phyloP scores from a whole-genome alignment of 345 rosid genomes.

The Psidium guajava region DNA sequence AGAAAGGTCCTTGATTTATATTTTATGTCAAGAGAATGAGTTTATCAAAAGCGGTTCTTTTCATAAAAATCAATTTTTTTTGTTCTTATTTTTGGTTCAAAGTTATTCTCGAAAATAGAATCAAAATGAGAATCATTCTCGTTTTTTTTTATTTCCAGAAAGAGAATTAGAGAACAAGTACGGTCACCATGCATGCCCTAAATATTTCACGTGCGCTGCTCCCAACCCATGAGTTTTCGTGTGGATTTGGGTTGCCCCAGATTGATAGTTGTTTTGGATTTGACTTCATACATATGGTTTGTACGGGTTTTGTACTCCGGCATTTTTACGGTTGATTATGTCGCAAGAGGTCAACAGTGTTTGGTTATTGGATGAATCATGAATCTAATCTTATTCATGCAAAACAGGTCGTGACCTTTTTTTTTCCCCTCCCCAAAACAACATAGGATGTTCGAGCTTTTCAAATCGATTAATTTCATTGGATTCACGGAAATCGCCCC shows the following conservation, averaged over 20 bases:
- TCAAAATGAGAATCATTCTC: too few relatives aligned
- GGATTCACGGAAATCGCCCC: neutral
- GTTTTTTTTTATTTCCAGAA: too few relatives aligned
- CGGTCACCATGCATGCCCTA: neutral
- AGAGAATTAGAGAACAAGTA: too few relatives aligned
- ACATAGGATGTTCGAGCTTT: neutral
- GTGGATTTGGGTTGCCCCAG: neutral
- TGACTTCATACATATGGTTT: neutral
- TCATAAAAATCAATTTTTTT: too few relatives aligned
- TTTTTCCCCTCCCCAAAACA: too few relatives aligned
- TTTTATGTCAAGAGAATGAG: too few relatives aligned
- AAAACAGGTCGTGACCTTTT: fast-evolving
- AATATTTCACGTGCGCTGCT: fast-evolving
- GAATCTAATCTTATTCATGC: neutral
- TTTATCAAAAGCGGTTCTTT: too few relatives aligned
- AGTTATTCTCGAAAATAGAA: too few relatives aligned
- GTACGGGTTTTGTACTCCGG: fast-evolving
- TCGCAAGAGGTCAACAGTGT: neutral
- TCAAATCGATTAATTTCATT: neutral
- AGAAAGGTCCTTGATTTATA: too few relatives aligned
- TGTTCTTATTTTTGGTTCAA: too few relatives aligned
- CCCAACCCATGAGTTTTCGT: neutral
- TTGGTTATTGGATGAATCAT: neutral
- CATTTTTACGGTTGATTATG: neutral
- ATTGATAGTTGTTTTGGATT: neutral